phyloP scores from a whole-genome alignment of 345 rosid species.

The Sisymbrium irio region DNA sequence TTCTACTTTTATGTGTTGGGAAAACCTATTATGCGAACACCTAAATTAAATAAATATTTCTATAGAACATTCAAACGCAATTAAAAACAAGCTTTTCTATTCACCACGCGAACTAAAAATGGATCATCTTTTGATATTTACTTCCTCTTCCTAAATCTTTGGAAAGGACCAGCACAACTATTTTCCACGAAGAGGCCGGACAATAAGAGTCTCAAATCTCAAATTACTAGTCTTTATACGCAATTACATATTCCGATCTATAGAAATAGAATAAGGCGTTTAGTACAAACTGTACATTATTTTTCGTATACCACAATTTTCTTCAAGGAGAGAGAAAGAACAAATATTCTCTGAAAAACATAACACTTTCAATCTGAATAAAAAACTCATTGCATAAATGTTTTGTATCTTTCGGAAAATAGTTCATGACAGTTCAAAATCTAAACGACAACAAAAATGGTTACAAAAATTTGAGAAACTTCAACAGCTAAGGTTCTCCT shows the following conservation, averaged over 20 bases:
- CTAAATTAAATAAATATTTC: no score
- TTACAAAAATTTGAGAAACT: neutral
- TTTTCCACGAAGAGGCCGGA: neutral
- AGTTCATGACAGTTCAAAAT: neutral
- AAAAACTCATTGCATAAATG: neutral
- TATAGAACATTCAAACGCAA: no score
- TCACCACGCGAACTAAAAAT: no score
- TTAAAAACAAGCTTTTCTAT: no score
- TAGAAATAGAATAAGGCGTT: neutral
- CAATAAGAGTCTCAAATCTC: neutral
- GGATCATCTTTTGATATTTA: no score
- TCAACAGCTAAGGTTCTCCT: neutral
- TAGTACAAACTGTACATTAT: no score
- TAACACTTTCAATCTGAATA: neutral
- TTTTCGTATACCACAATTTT: neutral
- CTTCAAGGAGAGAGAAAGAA: neutral
- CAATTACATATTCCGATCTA: neutral
- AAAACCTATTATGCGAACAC: neutral
- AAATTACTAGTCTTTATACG: neutral
- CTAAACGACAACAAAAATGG: neutral
- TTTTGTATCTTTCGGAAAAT: constrained; percentile 1
- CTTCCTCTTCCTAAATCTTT: no score
- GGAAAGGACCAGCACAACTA: no score
- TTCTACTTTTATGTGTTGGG: neutral
- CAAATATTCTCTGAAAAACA: neutral